Evolutionary conservation across 2,329 filamentous ascomycete species (phyloP), one percentile per base, ranked within the genome.

Genomic region (Pestalotiopsis sp.): DNA sequence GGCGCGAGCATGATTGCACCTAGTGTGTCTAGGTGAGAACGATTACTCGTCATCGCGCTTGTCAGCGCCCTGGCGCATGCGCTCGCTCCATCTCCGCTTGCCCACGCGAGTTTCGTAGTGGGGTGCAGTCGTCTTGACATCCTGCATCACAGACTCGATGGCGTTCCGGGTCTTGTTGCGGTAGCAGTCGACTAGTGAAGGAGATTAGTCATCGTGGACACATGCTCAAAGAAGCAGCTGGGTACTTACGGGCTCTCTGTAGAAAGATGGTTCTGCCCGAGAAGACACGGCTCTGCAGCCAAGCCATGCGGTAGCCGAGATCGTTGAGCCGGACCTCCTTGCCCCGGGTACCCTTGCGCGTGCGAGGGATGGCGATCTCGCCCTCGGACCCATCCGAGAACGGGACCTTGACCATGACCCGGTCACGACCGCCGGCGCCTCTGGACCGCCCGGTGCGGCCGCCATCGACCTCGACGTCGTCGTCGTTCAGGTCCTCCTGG

Each of bases 281-380:
- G 83, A 98, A 98, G 12, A 95, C 93, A 76, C 95, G 88, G 79
- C 94, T 96, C 83, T 98, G 95, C 67, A 95, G 91, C 95, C 96
- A 99, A 63, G 93, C 95, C 93, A 99, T 97, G 61, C 95, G 90
- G 79, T 97, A 97, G 2, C 94, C 95, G 60, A 98, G 83, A 77
- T 98, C 95, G 78, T 98, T 98, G 70, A 98, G 83, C 63, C 93
- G 89, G n/a, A 96, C 90, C 78, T 98, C 95, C 82, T 93, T 96
- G 64, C 86, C 88, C 64, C 94, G 89, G 73, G 90, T 88, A 59
- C 85, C 84, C 76, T 89, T 90, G 64, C 90, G 90, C 80, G 94
- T 90, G 69, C 90, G 87, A 31, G 95, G 94, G 56, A 97, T 91
- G 1, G 90, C 88, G 49, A 97, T 85, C 76, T 94, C 91, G 23